Base-by-base conservation (phyloP, 164 flowering plant genomes). In the Santalum album region DNA sequence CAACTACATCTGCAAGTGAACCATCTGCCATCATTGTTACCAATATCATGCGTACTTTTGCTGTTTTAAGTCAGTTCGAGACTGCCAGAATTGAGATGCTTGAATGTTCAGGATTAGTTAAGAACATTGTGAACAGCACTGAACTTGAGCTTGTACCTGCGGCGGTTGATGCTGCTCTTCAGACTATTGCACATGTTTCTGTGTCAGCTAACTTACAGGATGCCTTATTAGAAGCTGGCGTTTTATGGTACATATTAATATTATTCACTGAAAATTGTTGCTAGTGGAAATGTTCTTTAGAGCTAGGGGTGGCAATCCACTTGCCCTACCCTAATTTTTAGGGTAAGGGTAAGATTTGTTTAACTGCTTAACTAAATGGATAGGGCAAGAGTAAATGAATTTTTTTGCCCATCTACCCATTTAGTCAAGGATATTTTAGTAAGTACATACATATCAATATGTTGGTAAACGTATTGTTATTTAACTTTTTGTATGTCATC, bases 161-260 rank as follows among this genome's bases (percentile, higher is more conserved):
- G 38, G 96, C 99, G 65, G 95, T 90, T 63, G 97, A 90, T 79
- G 83, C 99, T 71, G 80, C 99, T 49, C 85, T 94, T 48, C 95
- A 78, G 71, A 78, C 96, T 18, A 83, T 76, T 62, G 88, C 92
- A 35, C 73, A 72, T 71, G 74, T 94, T 65, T 87, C 90, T 65
- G 90, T 94, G 32, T 94, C 95, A 49, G 66, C 95, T 50, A 78
- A 84, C 55, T 67, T 94, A 58, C 99, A 94, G 67, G 67, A 83
- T 73, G 83, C 88, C 44, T 73, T 94, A 54, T 57, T 87, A 53
- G 86, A 68, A 76, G 96, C 99, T 65, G 99, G 99, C 45, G 79
- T 78, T 3, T 59, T 94, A 47, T 94, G 99, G 99, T 92, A 74
- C 36, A 32, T 32, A 32, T 32, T 32, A 32, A 32, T 32, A 12